phyloP scores from a whole-genome alignment of 2,329 filamentous ascomycete species.

The Ceratocystis harringtonii region DNA sequence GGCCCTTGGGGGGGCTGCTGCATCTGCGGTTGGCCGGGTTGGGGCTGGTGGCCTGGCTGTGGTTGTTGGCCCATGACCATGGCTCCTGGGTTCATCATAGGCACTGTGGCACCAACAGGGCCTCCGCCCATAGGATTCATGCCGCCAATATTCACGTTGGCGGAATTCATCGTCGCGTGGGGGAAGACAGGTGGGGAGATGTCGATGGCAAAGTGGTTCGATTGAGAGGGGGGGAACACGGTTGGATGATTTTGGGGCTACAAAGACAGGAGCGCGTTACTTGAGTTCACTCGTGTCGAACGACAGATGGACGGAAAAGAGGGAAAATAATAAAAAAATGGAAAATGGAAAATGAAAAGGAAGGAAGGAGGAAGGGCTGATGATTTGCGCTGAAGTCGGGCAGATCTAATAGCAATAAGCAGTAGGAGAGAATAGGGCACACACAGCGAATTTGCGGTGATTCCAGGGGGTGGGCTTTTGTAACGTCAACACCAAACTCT shows the following conservation, averaged over 20 bases:
- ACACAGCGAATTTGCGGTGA: not conserved
- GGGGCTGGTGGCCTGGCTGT: constrained; percentile 21
- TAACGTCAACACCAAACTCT: not conserved
- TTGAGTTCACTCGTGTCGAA: not conserved
- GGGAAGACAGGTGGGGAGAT: not conserved
- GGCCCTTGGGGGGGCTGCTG: constrained; percentile 15
- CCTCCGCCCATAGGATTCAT: constrained; percentile 54
- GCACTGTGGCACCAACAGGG: constrained; percentile 47
- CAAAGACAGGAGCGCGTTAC: not conserved
- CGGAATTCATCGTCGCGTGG: constrained; percentile 35
- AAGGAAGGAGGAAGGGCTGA: not conserved
- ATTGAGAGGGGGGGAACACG: not conserved
- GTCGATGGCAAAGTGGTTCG: not conserved
- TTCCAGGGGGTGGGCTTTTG: not conserved
- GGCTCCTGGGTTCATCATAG: constrained; percentile 50
- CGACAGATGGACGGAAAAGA: not conserved
- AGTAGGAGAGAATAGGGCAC: not conserved
- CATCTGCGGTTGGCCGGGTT: constrained; percentile 18
- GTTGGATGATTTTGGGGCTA: not conserved
- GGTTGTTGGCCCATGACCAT: constrained; percentile 21
- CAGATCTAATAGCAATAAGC: not conserved
- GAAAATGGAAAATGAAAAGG: not conserved
- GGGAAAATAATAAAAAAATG: not conserved
- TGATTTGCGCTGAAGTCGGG: not conserved
- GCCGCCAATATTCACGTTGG: constrained; percentile 45